These are phyloP conservation scores for Metrosideros polymorpha DNA, from an alignment of 441 rosid species.

Conservation along the genomic window DNA sequence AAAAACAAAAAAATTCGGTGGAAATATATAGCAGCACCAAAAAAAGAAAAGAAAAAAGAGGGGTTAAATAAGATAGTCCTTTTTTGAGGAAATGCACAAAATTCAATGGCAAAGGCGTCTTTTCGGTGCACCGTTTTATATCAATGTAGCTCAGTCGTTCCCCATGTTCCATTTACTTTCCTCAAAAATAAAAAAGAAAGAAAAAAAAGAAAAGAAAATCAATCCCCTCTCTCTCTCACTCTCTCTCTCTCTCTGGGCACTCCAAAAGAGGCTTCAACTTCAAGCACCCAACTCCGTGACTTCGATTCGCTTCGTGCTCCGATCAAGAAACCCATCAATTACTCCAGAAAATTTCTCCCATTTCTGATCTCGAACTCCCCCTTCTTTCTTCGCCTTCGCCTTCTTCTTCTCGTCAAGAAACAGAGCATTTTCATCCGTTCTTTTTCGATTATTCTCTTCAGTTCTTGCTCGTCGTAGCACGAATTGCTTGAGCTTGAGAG, in stretches of 20 bases:
- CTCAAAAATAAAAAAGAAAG: fast-evolving
- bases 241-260: neutral
- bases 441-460: neutral
- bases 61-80: neutral
- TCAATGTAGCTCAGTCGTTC: neutral
- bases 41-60: neutral
- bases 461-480: neutral
- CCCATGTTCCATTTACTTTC: neutral
- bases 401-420: neutral
- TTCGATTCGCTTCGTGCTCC: neutral
- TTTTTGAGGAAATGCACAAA: neutral
- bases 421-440: neutral
- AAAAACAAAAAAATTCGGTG: neutral
- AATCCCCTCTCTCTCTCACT: neutral
- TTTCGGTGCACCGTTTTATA: neutral
- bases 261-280: neutral
- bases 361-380: neutral
- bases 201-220: neutral
- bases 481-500: neutral
- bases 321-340: neutral
- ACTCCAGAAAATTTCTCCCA: neutral
- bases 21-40: neutral
- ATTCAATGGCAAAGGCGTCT: neutral
- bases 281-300: neutral
- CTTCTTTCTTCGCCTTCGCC: neutral